These are phyloP conservation scores for Rubus parviflorus DNA, from an alignment of 306 rosid species.

Conservation along the genomic window DNA sequence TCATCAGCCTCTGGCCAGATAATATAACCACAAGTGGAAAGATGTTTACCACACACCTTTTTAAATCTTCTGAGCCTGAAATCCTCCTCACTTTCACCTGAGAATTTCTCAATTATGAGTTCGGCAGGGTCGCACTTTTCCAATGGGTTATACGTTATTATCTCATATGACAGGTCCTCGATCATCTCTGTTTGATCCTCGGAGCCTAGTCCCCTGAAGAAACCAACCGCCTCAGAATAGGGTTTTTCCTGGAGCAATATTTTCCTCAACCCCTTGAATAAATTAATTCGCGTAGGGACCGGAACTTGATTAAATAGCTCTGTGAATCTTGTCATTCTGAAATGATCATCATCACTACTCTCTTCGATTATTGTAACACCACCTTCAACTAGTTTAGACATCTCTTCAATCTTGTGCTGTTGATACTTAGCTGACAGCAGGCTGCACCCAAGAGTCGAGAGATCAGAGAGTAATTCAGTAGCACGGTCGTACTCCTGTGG, in stretches of 20 bases:
- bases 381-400: not conserved
- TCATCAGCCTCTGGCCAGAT: not conserved
- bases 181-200: not conserved
- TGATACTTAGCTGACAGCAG: not conserved
- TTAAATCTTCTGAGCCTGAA: constrained; percentile 4
- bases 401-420: not conserved
- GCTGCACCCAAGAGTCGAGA: not conserved
- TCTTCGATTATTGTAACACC: too few relatives aligned
- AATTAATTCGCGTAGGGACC: not conserved
- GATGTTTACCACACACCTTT: not conserved
- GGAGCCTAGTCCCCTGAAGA: not conserved
- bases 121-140: not conserved
- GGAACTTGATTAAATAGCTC: not conserved
- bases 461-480: not conserved
- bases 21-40: not conserved
- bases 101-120: not conserved
- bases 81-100: not conserved
- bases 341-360: not conserved
- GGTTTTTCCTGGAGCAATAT: too few relatives aligned
- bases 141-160: too few relatives aligned
- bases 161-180: not conserved
- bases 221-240: not conserved
- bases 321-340: not conserved
- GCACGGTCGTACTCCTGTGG: not conserved
- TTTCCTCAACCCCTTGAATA: not conserved